phyloP scores from a whole-genome alignment of 495 filamentous ascomycete species.

The Penicillium tannophilum region DNA sequence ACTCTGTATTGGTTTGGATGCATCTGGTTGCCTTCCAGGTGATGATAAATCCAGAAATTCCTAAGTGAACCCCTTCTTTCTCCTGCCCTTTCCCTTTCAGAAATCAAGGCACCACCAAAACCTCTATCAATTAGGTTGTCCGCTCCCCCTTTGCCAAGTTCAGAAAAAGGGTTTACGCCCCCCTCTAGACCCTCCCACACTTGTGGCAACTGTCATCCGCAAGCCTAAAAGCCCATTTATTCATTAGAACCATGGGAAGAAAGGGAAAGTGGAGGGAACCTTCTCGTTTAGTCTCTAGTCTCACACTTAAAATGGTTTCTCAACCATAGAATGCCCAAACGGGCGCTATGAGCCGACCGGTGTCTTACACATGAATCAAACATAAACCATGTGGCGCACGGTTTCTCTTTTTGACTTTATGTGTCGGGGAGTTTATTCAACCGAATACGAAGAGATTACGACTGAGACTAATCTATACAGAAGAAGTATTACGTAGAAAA shows the following conservation, averaged over 20 bases:
- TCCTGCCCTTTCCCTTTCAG: not conserved
- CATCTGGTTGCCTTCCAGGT: too few relatives aligned
- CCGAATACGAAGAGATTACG: conserved; percentile 27
- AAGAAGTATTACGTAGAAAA: not conserved
- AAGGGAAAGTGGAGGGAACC: not conserved
- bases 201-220: conserved; percentile 30
- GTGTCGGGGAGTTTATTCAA: conserved; percentile 21
- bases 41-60: too few relatives aligned
- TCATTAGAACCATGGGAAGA: conserved; percentile 22
- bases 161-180: not conserved
- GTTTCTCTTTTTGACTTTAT: conserved; percentile 24
- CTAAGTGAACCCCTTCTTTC: too few relatives aligned
- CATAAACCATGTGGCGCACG: conserved; percentile 31
- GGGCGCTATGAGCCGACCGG: conserved; percentile 19
- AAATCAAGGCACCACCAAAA: not conserved
- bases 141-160: not conserved
- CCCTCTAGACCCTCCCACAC: not conserved
- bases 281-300: conserved; percentile 9
- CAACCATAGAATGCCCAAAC: conserved; percentile 2
- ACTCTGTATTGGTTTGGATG: too few relatives aligned
- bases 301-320: conserved; percentile 8
- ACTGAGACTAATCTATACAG: not conserved
- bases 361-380: conserved; percentile 30
- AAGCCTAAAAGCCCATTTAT: conserved; percentile 25
- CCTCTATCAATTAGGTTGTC: not conserved